Evolutionary conservation across 2,329 filamentous ascomycete genomes (phyloP).

Genomic region (Talaromyces atroroseus): DNA sequence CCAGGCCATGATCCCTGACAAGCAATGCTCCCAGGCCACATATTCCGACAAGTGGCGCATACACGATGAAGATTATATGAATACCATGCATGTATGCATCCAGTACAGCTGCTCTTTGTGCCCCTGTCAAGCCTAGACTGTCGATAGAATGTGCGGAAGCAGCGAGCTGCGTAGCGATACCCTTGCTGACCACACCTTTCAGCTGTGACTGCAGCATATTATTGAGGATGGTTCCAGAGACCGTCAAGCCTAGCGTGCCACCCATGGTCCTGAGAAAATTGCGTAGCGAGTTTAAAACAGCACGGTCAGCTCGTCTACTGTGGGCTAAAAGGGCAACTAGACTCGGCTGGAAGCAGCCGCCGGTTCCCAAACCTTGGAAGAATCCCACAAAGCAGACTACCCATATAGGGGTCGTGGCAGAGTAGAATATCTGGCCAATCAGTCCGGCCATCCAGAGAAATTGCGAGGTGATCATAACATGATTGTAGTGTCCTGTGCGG

Average conservation of each 20-base stretch:
- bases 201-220: neutral
- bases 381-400: neutral
- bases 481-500: neutral
- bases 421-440: neutral
- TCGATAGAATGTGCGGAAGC: neutral
- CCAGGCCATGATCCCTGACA: neutral
- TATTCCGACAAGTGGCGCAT: neutral
- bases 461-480: neutral
- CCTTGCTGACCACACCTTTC: neutral
- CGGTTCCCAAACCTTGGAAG: neutral
- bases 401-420: neutral
- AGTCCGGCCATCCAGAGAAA: conserved; percentile 5
- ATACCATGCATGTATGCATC: conserved; percentile 3
- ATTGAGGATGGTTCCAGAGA: conserved; percentile 3
- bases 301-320: neutral
- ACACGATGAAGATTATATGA: neutral
- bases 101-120: neutral
- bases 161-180: neutral
- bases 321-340: neutral
- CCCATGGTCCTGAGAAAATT: conserved; percentile 1
- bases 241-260: neutral
- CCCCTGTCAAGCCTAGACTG: neutral
- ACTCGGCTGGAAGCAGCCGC: neutral
- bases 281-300: neutral
- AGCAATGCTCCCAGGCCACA: neutral